Percentiles rank a stretch among this genome's conserved stretches.
Conservation (phyloP, 2,329 filamentous ascomycete species). For the Neurospora sp. region DNA sequence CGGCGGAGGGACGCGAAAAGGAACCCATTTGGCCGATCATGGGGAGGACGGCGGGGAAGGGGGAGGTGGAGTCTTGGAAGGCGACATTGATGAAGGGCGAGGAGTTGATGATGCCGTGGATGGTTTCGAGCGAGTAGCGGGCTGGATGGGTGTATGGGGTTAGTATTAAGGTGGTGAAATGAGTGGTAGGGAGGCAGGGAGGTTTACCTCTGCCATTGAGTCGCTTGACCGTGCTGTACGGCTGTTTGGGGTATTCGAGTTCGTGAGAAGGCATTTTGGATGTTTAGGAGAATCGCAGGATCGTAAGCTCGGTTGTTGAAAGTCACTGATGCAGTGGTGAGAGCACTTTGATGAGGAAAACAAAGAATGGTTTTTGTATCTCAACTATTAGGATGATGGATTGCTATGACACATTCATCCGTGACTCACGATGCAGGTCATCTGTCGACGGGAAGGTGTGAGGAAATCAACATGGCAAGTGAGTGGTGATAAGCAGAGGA, state of each 20-base stretch:
- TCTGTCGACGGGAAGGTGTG: neutral
- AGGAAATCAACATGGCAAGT: neutral
- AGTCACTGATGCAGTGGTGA: too few species aligned
- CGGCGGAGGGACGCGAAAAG: constrained; percentile 52
- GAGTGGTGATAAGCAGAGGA: neutral
- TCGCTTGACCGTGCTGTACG: constrained; percentile 57
- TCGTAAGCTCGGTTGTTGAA: too few species aligned
- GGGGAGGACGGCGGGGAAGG: constrained; percentile 69
- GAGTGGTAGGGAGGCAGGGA: neutral
- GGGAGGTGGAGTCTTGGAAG: constrained; percentile 54
- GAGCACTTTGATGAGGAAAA: too few species aligned
- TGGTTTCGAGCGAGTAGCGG: constrained; percentile 60
- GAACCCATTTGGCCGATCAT: constrained; percentile 81
- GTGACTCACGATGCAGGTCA: neutral
- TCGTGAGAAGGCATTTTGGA: constrained; percentile 31
- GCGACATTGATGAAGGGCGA: constrained; percentile 71
- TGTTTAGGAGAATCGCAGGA: too few species aligned
- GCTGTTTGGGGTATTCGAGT: constrained; percentile 53
- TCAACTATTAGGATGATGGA: too few species aligned
- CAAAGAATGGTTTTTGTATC: too few species aligned
- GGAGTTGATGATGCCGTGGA: constrained; percentile 67
- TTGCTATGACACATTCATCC: neutral
- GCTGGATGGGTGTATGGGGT: constrained; percentile 31
- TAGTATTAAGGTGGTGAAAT: constrained; percentile 4
- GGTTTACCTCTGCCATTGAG: constrained; percentile 51